Conservation (phyloP, 2,329 filamentous ascomycete species). For the Davidsoniella virescens region DNA sequence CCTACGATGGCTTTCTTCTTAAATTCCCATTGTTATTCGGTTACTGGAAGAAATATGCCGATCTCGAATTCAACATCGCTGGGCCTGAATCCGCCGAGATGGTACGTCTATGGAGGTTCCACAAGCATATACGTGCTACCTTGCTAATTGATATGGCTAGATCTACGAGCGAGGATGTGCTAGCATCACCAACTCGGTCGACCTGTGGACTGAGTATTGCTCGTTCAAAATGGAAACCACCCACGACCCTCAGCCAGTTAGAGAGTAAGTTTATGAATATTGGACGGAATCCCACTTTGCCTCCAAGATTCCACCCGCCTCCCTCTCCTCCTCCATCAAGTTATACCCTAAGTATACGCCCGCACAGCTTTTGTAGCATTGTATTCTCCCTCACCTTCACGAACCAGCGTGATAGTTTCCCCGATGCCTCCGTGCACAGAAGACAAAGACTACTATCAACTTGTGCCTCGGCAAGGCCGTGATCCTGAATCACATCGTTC, state of each 20-base stretch:
- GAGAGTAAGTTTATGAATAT: constrained; percentile 82
- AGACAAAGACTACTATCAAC: too few relatives aligned
- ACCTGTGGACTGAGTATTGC: constrained; percentile 95
- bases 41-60: constrained; percentile 99
- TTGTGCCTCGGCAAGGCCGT: too few relatives aligned
- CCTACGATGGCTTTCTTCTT: constrained; percentile 82
- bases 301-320: constrained; percentile 23
- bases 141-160: constrained; percentile 28
- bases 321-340: neutral
- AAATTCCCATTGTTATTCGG: constrained; percentile 94
- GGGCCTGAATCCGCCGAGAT: constrained; percentile 95
- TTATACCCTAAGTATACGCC: constrained; percentile 20
- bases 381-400: constrained; percentile 22
- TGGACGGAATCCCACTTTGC: constrained; percentile 30
- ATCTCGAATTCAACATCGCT: constrained; percentile 90
- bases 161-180: constrained; percentile 91
- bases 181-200: constrained; percentile 83
- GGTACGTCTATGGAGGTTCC: constrained; percentile 32
- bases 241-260: constrained; percentile 83
- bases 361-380: neutral
- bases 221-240: constrained; percentile 95
- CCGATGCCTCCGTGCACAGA: constrained; percentile 8
- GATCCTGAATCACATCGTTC: too few relatives aligned
- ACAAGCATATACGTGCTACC: neutral
- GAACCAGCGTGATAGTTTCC: constrained; percentile 27